phyloP scores from a whole-genome alignment of 2,329 filamentous ascomycete species.

The Fusarium palustre region DNA sequence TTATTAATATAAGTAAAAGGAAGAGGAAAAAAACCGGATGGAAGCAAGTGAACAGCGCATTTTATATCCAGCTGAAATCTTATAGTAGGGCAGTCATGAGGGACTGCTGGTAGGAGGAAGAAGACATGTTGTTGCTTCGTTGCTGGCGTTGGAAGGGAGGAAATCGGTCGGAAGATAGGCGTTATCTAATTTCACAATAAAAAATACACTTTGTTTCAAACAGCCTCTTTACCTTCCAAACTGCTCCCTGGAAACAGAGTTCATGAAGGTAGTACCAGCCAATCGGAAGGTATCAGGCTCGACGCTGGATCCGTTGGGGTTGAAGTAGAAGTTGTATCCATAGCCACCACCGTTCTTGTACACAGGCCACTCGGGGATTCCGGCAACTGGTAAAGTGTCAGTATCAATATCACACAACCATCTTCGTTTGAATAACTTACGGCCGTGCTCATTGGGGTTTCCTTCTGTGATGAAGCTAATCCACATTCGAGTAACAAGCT shows the following conservation, averaged over 20 bases:
- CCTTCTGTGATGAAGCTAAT: slow-evolving; percentile 55
- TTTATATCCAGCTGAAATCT: too few species aligned
- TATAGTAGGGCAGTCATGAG: too few species aligned
- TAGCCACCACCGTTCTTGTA: slow-evolving; percentile 37
- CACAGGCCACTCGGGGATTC: slow-evolving; percentile 32
- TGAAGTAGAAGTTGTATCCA: slow-evolving; percentile 41
- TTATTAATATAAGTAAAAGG: too few species aligned
- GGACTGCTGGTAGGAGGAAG: too few species aligned
- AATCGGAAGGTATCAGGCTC: slow-evolving; percentile 39
- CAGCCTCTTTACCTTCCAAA: slow-evolving; percentile 23
- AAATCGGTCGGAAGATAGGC: too few species aligned
- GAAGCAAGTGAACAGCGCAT: too few species aligned
- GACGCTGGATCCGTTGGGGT: slow-evolving; percentile 32
- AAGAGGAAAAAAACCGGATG: too few species aligned
- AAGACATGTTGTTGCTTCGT: too few species aligned
- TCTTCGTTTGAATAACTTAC: not conserved
- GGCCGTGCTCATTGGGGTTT: slow-evolving; percentile 53
- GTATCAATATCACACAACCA: fast-evolving
- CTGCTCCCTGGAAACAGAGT: slow-evolving; percentile 32
- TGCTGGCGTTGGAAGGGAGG: too few species aligned
- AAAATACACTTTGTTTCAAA: too few species aligned
- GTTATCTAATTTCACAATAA: too few species aligned
- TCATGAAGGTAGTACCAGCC: slow-evolving; percentile 37
- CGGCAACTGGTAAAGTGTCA: slow-evolving; percentile 17
- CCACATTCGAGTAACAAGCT: slow-evolving; percentile 53